phyloP scores from a whole-genome alignment of 306 rosid genomes.

The peach (Prunus persica) region Prunus_persica_NCBIv2 NC_034011.1:20607001-20607500 shows the following conservation, averaged over 20 bases:
- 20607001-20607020: slow-evolving; percentile 94
- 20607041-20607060: slow-evolving; percentile 74
- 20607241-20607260: slow-evolving; percentile 39
- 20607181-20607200: slow-evolving; percentile 43
- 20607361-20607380: slow-evolving; percentile 1
- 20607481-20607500: slow-evolving; percentile 82
- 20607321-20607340: background rate
- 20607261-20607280: slow-evolving; percentile 42
- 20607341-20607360: background rate
- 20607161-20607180: slow-evolving; percentile 22
- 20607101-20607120: slow-evolving; percentile 35
- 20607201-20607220: slow-evolving; percentile 55
- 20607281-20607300: slow-evolving; percentile 58
- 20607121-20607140: slow-evolving; percentile 36
- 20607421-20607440: slow-evolving; percentile 55
- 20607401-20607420: slow-evolving; percentile 37
- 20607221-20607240: slow-evolving; percentile 34
- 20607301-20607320: background rate
- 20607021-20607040: slow-evolving; percentile 53
- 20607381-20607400: slow-evolving; percentile 31
- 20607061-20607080: slow-evolving; percentile 88
- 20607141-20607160: slow-evolving; percentile 41
- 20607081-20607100: slow-evolving; percentile 60
- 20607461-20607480: slow-evolving; percentile 54
- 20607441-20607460: slow-evolving; percentile 45